Evolutionary conservation across 495 filamentous ascomycete species (phyloP), one percentile per base, ranked within the genome.

Genomic region (Hypoxylon perforatum): DNA sequence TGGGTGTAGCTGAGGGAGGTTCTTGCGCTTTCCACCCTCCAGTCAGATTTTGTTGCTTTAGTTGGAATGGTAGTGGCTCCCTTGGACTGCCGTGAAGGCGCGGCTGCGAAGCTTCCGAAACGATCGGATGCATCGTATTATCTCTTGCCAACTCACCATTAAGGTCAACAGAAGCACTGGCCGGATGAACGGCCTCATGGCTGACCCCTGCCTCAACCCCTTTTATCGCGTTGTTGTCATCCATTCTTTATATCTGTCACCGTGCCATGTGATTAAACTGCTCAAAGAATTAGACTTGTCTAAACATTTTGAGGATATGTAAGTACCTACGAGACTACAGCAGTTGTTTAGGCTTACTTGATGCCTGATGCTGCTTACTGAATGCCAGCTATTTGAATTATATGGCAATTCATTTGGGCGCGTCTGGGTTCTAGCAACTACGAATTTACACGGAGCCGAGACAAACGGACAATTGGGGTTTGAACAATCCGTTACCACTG

Each of bases 91-190:
- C 39, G 15, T 39, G 23, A 23, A 28, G 69, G 11, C 19, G 11
- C 41, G 59, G 33, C 22, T 56, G 61, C 22, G 58, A 33, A 7
- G 70, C 45, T 45, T 70, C 67, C 15, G 72, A 75, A 33, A 33
- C 47, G 7, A 73, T 57, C 0, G 63, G 44, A 17, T 49, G 44
- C 41, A 56, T 48, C 3, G 45, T 18, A 19, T 39, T 2, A 56
- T 68, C 63, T 38, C 53, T 57, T 19, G 39, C 53, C 46, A 55
- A 18, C 14, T 56, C 51, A 15, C 57, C 46, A 21, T 63, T 39
- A 10, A 38, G n/a, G 38, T 30, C 6, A 10, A 5, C 12, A 22
- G 41, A 56, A 38, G 21, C n/a, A 46, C 30, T 33, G 30, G 8
- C 44, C 35, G 23, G 15, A 21, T 22, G 25, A 45, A 15, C 33